These are phyloP conservation scores for Pythium grandisporangium DNA, from an alignment of 352 stramenopile species.

Conservation along the genomic window DNA sequence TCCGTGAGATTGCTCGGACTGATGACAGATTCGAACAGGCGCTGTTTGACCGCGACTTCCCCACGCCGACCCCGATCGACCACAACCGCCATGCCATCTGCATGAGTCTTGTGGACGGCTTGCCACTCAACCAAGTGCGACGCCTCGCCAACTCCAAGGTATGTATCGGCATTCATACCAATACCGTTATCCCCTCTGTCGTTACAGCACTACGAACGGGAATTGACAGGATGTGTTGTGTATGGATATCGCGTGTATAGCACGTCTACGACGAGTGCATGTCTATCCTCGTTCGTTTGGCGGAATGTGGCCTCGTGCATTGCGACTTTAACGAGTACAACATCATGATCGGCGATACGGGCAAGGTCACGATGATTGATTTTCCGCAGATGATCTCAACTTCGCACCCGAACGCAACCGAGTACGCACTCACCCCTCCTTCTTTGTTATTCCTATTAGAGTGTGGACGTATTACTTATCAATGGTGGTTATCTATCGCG, in stretches of 20 bases:
- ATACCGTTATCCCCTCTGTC: too few relatives aligned
- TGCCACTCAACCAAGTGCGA: slow-evolving; percentile 94
- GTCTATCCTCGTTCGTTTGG: slow-evolving; percentile 94
- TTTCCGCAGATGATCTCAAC: slow-evolving; percentile 99
- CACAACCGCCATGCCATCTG: slow-evolving; percentile 97
- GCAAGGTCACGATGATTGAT: slow-evolving; percentile 99
- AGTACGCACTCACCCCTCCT: slow-evolving; percentile 57
- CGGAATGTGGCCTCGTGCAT: slow-evolving; percentile 97
- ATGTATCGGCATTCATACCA: too few relatives aligned
- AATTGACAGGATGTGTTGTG: too few relatives aligned
- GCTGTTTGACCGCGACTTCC: slow-evolving; percentile 95
- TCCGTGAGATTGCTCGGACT: neutral
- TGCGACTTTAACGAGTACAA: slow-evolving; percentile 99
- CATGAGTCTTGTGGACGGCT: slow-evolving; percentile 95
- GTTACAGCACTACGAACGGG: too few relatives aligned
- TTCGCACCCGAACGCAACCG: slow-evolving; percentile 95
- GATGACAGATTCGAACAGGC: slow-evolving; percentile 21
- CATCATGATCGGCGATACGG: slow-evolving; percentile 94
- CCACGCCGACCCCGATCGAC: slow-evolving; percentile 95
- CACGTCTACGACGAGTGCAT: slow-evolving; percentile 94
- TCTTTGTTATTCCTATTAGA: neutral
- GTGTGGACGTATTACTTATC: slow-evolving; percentile 6
- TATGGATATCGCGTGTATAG: too few relatives aligned
- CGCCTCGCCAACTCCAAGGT: slow-evolving; percentile 86
- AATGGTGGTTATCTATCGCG: too few relatives aligned